Evolutionary conservation across 1,284 basidiomycete species (phyloP), one percentile per base, ranked within the genome.

Genomic region (Moesziomyces globuligerus): DNA sequence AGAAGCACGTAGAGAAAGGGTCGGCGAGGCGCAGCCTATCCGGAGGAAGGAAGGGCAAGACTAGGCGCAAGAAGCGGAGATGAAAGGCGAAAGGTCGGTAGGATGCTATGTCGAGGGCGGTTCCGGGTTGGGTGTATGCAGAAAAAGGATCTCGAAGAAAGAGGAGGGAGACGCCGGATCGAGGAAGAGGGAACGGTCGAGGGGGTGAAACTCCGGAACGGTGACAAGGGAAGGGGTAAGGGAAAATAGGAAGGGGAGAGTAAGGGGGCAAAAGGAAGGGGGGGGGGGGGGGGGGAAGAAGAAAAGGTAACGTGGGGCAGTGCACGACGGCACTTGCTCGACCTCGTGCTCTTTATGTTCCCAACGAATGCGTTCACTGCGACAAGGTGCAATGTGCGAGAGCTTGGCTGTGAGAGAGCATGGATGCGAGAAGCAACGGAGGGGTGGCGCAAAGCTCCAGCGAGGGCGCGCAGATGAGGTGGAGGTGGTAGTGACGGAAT

Each of bases 281-380:
- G 13, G 18, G 29, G 40, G 52, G 37, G 21, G 37, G 32, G 25
- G 29, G 32, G 25, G 36, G 40, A 34, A 10, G 49, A 17, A 13
- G 32, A 34, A 34, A 2, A 13, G 29, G 11, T 34, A 34, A 7
- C 15, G 32, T 17, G 32, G 11, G 46, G 44, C 39, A 23, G n/a
- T 28, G 6, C 36, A 32, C 54, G 18, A 26, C 29, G n/a, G 32
- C 21, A n/a, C 18, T 28, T 9, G 41, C 17, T 18, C 32, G 15
- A 24, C 17, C 9, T 23, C 9, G 2, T 28, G 45, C 28, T 55
- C 28, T 34, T 48, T 55, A 55, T 48, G 38, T 28, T 25, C 32
- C 15, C 32, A 34, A 34, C 15, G 32, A 13, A 17, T 34, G 32
- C 32, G 32, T n/a, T n/a, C n/a, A n/a, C n/a, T n/a, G n/a, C 32